These are phyloP conservation scores for Ascocoryne sarcoides DNA, from an alignment of 2,329 filamentous ascomycete genomes.

Conservation along the genomic window DNA sequence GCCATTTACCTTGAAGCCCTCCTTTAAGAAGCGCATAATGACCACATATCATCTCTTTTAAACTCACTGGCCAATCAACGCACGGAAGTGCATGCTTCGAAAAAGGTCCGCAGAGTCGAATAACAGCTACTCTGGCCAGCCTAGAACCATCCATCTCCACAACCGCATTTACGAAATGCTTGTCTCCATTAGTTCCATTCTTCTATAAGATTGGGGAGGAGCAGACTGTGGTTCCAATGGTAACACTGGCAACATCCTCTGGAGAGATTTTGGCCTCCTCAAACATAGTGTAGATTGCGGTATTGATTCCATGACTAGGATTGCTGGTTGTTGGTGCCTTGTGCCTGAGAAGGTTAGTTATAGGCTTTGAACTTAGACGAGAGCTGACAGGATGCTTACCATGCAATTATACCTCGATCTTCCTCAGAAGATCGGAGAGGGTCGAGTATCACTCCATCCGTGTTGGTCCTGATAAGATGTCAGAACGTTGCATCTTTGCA, in stretches of 20 bases:
- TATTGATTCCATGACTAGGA: slow-evolving; percentile 19
- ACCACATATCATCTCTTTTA: slow-evolving; percentile 39
- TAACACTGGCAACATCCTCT: neutral
- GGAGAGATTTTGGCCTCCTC: neutral
- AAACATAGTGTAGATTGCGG: slow-evolving; percentile 13
- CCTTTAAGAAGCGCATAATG: slow-evolving; percentile 40
- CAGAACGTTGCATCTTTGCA: too few species aligned
- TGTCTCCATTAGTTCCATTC: slow-evolving; percentile 27
- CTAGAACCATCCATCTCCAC: slow-evolving; percentile 38
- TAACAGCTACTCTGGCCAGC: slow-evolving; percentile 39
- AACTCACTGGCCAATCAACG: slow-evolving; percentile 36
- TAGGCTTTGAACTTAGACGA: too few species aligned
- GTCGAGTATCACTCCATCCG: slow-evolving; percentile 24
- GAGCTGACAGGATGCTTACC: too few species aligned
- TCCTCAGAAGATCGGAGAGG: slow-evolving; percentile 15
- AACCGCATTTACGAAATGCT: slow-evolving; percentile 41
- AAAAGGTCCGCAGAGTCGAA: slow-evolving; percentile 38
- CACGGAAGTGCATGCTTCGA: slow-evolving; percentile 39
- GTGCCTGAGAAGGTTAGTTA: slow-evolving; percentile 14
- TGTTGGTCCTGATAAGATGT: slow-evolving; percentile 8
- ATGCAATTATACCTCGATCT: slow-evolving; percentile 27
- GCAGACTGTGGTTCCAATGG: slow-evolving; percentile 11
- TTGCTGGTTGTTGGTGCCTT: slow-evolving; percentile 23
- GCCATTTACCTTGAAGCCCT: slow-evolving; percentile 29
- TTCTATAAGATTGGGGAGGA: slow-evolving; percentile 11